Base-by-base conservation (phyloP, 192 early-diverging fungal species). In the Mortierella hygrophila region DNA sequence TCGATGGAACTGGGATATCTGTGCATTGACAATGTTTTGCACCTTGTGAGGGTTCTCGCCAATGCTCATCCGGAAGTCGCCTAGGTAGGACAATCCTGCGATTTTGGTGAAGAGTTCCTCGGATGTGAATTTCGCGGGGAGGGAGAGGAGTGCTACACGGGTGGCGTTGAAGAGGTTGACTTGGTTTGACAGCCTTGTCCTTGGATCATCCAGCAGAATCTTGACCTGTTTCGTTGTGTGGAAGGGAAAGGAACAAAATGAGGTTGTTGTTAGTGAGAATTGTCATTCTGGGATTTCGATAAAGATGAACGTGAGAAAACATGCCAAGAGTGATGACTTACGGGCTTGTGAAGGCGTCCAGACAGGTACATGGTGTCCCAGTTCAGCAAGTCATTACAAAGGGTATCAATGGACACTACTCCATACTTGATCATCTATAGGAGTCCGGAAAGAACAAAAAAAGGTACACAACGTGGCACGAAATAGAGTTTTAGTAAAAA, bases 31-130 rank as follows among this genome's bases (percentile, higher is more conserved):
- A 85, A 99, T 98, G 83, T 99, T 99, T 79, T 94, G 87, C 35
- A 99, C 94, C 88, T 99, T 99, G 85, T 95, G 91, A 10, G 99
- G 99, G 87, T 99, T 98, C 90, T 99, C 99, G 52, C 96, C 95
- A 41, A 99, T 78, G 46, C 82, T 83, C 97, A 97, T 98, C 49
- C 99, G 94, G 88, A 99, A 97, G 81, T 99, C 99, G 55, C 99
- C 98, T 16, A 77, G 49, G 82, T 97, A 99, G 13, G 98, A 99
- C 23, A 99, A 82, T 52, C 92, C 93, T 3, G 96, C 96, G 77
- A 99, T 97, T 38, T 93, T 87, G 1, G 82, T 80, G 88, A 95
- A 99, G 37, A 99, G 88, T 74, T 98, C 94, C 49, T 93, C 90
- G 29, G 95, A 92, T 0, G 94, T 93, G 85, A 99, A 98, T 70